Base-by-base conservation (phyloP, 345 rosid genomes). In the Cochlearia excelsa region DNA sequence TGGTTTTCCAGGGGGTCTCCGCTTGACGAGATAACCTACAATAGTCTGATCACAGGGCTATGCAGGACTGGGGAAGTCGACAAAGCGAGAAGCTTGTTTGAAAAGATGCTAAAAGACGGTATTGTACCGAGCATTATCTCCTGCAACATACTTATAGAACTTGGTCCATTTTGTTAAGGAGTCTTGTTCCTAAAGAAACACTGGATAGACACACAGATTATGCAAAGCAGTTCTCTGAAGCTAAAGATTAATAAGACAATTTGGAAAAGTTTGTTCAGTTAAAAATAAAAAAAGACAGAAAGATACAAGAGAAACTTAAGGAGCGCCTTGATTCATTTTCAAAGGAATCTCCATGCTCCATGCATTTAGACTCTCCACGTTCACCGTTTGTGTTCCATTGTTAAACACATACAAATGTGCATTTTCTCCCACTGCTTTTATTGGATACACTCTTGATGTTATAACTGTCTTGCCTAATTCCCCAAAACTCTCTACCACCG, bases 11-110 rank as follows among this genome's bases (percentile, higher is more conserved):
- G 23, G 59, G 96, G 96, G 52, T 88, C 81, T 6, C 55, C 76
- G 27, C 90, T 80, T 7, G 95, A 88, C 55, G 82, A 80, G 52
- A 82, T 81, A 52, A 84, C 96, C 23, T 91, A 85, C 69, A 91
- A 88, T 63, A 64, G 84, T 64, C 83, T 88, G 26, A 82, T 88
- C 34, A 81, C 77, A 67, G 85, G 82, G 26, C 75, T 88, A 10
- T 88, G 96, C 74, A 73, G 61, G 38, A 75, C 71, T 6, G 90
- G 95, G 55, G 88, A 82, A 27, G 73, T 80, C 9, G 82, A 88
- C 38, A 81, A 75, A 66, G 98, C 85, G 23, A 54, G 81, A 54
- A 80, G 78, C 23, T 78, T 91, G 79, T 82, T 88, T 70, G 98
- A 91, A 62, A 90, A 88, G 69, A 88, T 85, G 95, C 68, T 67